phyloP scores from a whole-genome alignment of 768 basidiomycete species.

The Mycena venus region DNA sequence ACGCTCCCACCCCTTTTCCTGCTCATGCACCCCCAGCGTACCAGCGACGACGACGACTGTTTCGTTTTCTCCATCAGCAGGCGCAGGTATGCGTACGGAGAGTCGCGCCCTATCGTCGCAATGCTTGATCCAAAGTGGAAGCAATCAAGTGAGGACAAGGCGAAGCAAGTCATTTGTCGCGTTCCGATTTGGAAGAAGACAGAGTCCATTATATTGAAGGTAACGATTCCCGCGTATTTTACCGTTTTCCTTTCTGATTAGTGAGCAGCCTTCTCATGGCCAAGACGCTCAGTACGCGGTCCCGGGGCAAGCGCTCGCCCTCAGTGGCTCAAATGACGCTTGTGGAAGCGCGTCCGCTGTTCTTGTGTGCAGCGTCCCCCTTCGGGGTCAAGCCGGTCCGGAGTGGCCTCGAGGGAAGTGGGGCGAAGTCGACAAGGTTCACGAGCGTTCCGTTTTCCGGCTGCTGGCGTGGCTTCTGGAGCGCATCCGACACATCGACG shows the following conservation, averaged over 20 bases:
- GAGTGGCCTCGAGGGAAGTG: conserved; percentile 86
- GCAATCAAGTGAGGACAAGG: conserved; percentile 66
- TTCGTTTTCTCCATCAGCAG: conserved; percentile 90
- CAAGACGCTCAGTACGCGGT: conserved; percentile 75
- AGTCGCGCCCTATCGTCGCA: conserved; percentile 82
- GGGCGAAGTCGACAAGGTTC: conserved; percentile 87
- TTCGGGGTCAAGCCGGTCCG: conserved; percentile 75
- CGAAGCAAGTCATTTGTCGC: conserved; percentile 66
- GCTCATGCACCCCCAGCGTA: conserved; percentile 90
- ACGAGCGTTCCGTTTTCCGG: conserved; percentile 87
- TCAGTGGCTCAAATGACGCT: conserved; percentile 68
- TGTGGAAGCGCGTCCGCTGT: conserved; percentile 85
- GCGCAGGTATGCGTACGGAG: conserved; percentile 84
- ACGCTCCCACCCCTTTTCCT: conserved; percentile 77
- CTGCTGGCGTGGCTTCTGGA: conserved; percentile 90
- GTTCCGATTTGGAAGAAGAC: conserved; percentile 77
- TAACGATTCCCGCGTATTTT: conserved; percentile 45
- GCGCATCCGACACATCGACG: conserved; percentile 82
- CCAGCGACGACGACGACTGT: conserved; percentile 79
- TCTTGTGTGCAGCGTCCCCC: conserved; percentile 81
- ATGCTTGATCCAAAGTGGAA: conserved; percentile 84
- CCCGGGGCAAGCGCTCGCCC: conserved; percentile 66
- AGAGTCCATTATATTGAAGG: conserved; percentile 64
- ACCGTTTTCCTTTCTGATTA: conserved; percentile 17
- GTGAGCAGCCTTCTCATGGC: conserved; percentile 62